Conservation (phyloP, 2,329 filamentous ascomycete genomes). For the Ascochyta pisi region DNA sequence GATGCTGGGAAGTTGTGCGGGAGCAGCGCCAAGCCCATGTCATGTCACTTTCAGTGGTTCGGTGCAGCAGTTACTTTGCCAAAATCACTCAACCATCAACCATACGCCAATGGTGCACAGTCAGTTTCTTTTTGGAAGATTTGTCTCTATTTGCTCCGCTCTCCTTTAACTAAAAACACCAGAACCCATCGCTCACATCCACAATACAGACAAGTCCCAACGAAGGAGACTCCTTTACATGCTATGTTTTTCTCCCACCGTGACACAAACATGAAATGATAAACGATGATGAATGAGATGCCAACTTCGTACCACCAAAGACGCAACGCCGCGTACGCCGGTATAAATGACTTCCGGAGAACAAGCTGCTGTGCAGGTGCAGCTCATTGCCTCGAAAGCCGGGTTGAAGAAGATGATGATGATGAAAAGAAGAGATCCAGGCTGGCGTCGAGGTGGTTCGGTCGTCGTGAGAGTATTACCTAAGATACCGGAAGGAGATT, state of each 20-base stretch:
- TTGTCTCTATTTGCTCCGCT: conserved; percentile 32
- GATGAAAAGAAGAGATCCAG: conserved; percentile 39
- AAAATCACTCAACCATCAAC: background rate
- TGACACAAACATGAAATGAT: conserved; percentile 28
- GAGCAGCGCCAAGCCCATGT: conserved; percentile 12
- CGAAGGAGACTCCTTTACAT: conserved; percentile 37
- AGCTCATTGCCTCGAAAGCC: conserved; percentile 29
- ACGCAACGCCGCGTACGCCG: conserved; percentile 39
- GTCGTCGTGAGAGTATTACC: conserved; percentile 46
- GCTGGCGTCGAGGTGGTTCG: conserved; percentile 32
- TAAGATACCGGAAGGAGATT: conserved; percentile 43
- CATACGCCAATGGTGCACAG: conserved; percentile 15
- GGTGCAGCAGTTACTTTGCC: background rate
- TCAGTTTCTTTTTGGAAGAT: background rate
- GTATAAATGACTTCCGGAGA: conserved; percentile 29
- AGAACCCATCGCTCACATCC: conserved; percentile 22
- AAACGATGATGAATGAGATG: conserved; percentile 32
- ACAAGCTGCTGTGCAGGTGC: conserved; percentile 29
- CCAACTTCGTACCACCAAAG: conserved; percentile 28
- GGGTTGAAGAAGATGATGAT: conserved; percentile 33
- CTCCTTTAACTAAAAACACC: conserved; percentile 29
- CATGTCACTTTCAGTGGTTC: conserved; percentile 1
- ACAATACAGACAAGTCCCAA: conserved; percentile 22
- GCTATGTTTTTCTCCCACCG: conserved; percentile 37
- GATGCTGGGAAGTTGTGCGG: conserved; percentile 10